These are phyloP conservation scores for Cenococcum geophilum DNA, from an alignment of 495 filamentous ascomycete genomes.

Conservation along the genomic window DNA sequence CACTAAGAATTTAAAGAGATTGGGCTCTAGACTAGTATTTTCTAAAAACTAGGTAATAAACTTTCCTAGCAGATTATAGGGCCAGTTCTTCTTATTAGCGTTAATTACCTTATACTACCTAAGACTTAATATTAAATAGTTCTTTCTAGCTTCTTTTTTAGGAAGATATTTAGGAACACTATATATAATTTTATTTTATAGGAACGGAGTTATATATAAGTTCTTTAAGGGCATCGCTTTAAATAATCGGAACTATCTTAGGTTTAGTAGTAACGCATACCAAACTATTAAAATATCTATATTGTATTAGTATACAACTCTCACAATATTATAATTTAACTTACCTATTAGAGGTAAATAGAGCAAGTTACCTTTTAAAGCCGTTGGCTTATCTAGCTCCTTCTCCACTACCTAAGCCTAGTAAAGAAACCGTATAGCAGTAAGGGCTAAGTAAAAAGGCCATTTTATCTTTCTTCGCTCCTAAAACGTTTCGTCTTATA, in stretches of 20 bases:
- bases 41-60: neutral
- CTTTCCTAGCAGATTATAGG: neutral
- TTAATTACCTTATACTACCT: neutral
- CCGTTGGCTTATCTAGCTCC: neutral
- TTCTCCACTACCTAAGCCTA: neutral
- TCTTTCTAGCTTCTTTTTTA: neutral
- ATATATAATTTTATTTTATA: neutral
- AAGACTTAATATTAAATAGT: neutral
- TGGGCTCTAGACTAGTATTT: neutral
- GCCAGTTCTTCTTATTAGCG: neutral
- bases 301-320: neutral
- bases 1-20: neutral
- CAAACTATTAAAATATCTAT: constrained; percentile 10
- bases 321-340: neutral
- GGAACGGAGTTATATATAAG: constrained; percentile 1
- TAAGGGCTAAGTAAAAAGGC: neutral
- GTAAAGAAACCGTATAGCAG: neutral
- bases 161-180: neutral
- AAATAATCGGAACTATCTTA: neutral
- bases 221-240: neutral
- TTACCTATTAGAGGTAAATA: neutral
- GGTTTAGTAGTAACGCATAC: constrained; percentile 7
- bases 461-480: constrained; percentile 4
- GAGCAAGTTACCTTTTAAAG: neutral
- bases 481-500: neutral